Conservation (phyloP, 768 basidiomycete species). For the Psilocybe azurescens region DNA sequence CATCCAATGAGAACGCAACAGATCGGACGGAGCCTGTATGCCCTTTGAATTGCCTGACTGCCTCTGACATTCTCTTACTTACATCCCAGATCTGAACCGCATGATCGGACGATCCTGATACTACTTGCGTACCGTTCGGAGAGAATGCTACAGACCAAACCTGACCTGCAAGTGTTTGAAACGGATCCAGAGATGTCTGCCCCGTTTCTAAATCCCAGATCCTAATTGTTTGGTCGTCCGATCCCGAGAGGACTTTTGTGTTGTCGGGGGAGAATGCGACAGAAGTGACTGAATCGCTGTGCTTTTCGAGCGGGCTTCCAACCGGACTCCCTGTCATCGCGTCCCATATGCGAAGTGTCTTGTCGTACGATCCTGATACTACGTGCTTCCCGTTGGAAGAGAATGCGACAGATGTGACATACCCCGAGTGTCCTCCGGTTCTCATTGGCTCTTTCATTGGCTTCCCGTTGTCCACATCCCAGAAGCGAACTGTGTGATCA, state of each 20-base stretch:
- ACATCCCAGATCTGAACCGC: not conserved
- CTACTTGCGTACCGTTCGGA: not conserved
- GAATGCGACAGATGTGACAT: not conserved
- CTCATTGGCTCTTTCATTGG: not conserved
- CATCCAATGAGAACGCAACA: too few relatives aligned
- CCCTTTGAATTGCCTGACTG: too few relatives aligned
- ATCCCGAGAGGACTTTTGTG: constrained; percentile 1
- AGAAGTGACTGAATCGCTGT: constrained; percentile 9
- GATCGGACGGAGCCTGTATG: too few relatives aligned
- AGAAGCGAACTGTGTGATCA: constrained; percentile 10
- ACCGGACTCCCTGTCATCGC: not conserved
- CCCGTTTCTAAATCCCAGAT: constrained; percentile 2
- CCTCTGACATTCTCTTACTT: not conserved
- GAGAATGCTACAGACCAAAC: constrained; percentile 5
- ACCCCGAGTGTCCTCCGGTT: not conserved
- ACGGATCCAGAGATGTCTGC: not conserved
- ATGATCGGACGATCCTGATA: not conserved
- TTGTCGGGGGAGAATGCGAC: constrained; percentile 9
- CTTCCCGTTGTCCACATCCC: constrained; percentile 10
- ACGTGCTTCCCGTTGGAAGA: constrained; percentile 12
- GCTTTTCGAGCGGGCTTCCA: constrained; percentile 1
- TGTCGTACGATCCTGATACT: constrained; percentile 8
- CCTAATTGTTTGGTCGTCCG: constrained; percentile 3
- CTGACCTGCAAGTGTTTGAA: not conserved
- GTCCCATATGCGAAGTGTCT: constrained; percentile 18